Evolutionary conservation across 768 basidiomycete species (phyloP).

Genomic region (Auricularia cornea): DNA sequence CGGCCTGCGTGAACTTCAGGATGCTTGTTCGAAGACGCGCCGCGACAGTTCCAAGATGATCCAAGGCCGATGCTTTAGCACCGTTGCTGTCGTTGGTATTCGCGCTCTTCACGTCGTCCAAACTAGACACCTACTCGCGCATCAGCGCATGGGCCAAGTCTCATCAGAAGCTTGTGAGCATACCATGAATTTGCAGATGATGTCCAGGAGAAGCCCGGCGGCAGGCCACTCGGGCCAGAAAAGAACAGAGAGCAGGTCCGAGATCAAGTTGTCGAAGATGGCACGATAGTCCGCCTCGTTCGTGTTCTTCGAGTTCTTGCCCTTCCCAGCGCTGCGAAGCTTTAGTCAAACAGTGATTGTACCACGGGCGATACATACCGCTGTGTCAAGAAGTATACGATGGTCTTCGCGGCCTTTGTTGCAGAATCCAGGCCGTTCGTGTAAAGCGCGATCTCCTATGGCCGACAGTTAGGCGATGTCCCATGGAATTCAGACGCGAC

Average conservation of each 20-base stretch:
- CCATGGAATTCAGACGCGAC: slow-evolving; percentile 5
- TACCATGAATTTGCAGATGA: slow-evolving; percentile 84
- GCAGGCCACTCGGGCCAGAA: slow-evolving; percentile 99
- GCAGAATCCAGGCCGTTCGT: slow-evolving; percentile 69
- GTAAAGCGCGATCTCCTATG: slow-evolving; percentile 65
- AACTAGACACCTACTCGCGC: slow-evolving; percentile 53
- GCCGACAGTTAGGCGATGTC: background rate
- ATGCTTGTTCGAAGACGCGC: slow-evolving; percentile 62
- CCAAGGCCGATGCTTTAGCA: slow-evolving; percentile 80
- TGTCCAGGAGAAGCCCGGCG: slow-evolving; percentile 68
- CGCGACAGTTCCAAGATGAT: slow-evolving; percentile 90
- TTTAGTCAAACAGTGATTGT: background rate
- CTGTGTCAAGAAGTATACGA: slow-evolving; percentile 68
- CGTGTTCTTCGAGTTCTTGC: slow-evolving; percentile 80
- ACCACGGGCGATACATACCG: slow-evolving; percentile 29
- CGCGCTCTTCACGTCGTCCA: slow-evolving; percentile 73
- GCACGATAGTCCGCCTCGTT: slow-evolving; percentile 91
- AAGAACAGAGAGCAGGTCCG: slow-evolving; percentile 78
- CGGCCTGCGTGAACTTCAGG: slow-evolving; percentile 32
- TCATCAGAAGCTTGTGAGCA: slow-evolving; percentile 10
- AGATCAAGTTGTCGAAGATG: slow-evolving; percentile 86
- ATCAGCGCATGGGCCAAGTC: background rate
- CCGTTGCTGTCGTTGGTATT: slow-evolving; percentile 67
- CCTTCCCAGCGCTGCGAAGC: slow-evolving; percentile 62
- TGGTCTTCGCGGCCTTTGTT: slow-evolving; percentile 75